Base-by-base conservation (phyloP, 345 rosid species). In the Acer yangbiense region DNA sequence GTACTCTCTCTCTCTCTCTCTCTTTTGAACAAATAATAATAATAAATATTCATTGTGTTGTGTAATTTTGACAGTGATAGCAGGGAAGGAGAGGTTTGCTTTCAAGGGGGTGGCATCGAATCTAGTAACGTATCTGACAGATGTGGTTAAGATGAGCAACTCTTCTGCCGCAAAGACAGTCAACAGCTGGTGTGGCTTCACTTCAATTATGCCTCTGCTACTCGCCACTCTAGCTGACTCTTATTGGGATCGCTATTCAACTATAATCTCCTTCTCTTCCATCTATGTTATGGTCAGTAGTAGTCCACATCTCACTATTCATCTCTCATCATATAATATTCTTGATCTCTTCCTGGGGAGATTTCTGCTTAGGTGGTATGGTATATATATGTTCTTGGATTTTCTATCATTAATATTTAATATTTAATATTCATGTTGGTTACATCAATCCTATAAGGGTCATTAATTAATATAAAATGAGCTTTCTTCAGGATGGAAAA, bases 21-120 rank as follows among this genome's bases (percentile, higher is more conserved):
- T 61, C 14, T 63, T 21, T 69, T 1, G n/a, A 54, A 54, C 58
- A 54, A 7, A 10, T 46, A 46, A 46, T 35, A 35, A 35, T 35
- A 4, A 50, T 57, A 35, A 35, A 35, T 4, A 35, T 35, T 35
- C 39, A 4, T 35, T 57, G 14, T 32, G 39, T 29, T 66, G 52
- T 64, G 23, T 27, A n/a, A 25, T 60, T 60, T 48, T 65, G 16
- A 14, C 14, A 90, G 95, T 89, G 82, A 79, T 96, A 29, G 94
- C 97, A 46, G 98, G 97, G 1, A 88, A 90, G 69, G 99, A 96
- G 90, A 90, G 99, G 85, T 92, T 89, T 87, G 99, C 95, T 29
- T 95, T 91, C 89, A 95, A 95, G 81, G 99, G 99, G 75, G 97
- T 95, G 82, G 91, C 91, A 67, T 93, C 99, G 10, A 96, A 96